These are phyloP conservation scores for Blastobotrys capitulatus DNA, from an alignment of 1,139 yeast species.

Conservation along the genomic window DNA sequence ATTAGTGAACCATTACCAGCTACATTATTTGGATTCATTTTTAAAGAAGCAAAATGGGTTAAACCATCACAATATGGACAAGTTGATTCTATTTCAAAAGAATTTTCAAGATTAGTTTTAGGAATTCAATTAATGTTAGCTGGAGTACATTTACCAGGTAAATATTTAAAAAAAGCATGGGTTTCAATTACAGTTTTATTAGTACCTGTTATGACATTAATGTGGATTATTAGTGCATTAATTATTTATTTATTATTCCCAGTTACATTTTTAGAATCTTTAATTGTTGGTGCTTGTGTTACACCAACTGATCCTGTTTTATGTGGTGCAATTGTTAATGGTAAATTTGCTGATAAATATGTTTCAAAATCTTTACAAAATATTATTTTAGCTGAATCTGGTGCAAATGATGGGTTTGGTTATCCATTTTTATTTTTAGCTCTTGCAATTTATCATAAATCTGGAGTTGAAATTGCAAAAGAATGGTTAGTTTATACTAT, in stretches of 20 bases:
- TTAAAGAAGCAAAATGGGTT: constrained; percentile 25
- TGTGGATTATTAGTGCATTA: constrained; percentile 39
- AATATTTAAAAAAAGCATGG: constrained; percentile 34
- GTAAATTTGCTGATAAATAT: constrained; percentile 37
- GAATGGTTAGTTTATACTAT: constrained; percentile 37
- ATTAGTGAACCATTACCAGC: constrained; percentile 32
- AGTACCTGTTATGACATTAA: constrained; percentile 39
- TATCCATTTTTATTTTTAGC: constrained; percentile 38
- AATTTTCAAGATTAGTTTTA: constrained; percentile 37
- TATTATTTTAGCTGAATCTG: constrained; percentile 38
- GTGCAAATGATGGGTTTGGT: constrained; percentile 40
- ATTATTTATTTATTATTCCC: constrained; percentile 36
- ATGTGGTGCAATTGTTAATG: constrained; percentile 40
- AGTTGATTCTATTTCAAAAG: constrained; percentile 28
- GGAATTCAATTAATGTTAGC: constrained; percentile 40
- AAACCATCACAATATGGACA: constrained; percentile 23
- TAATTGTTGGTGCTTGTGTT: constrained; percentile 39
- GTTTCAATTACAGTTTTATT: constrained; percentile 33
- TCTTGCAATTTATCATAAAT: constrained; percentile 28
- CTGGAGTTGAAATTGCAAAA: constrained; percentile 29
- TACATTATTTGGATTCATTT: constrained; percentile 28
- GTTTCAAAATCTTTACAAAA: constrained; percentile 31
- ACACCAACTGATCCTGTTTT: constrained; percentile 45
- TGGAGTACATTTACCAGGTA: constrained; percentile 40
- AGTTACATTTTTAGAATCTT: constrained; percentile 33